phyloP scores from a whole-genome alignment of 345 rosid genomes.

The Gossypium raimondii region DNA sequence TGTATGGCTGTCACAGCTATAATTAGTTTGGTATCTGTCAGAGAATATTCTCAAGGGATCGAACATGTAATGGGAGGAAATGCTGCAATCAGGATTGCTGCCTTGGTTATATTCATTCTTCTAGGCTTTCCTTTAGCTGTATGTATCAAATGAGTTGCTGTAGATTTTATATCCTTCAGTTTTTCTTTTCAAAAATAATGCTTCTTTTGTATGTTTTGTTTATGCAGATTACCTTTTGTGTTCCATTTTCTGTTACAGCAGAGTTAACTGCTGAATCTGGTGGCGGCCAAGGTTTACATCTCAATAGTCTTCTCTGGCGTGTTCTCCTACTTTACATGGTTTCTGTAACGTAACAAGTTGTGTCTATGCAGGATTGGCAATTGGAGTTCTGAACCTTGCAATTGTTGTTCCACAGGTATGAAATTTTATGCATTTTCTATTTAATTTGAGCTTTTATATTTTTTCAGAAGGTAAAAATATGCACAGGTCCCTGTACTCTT shows the following conservation, averaged over 20 bases:
- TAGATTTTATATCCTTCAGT: neutral
- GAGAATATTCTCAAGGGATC: slow-evolving; percentile 48
- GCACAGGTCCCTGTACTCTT: no score
- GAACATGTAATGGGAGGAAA: slow-evolving; percentile 56
- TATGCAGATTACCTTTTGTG: slow-evolving; percentile 84
- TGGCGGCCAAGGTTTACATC: slow-evolving; percentile 79
- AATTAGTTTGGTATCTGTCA: slow-evolving; percentile 65
- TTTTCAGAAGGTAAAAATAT: no score
- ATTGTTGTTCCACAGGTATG: slow-evolving; percentile 85
- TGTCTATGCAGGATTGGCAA: slow-evolving; percentile 72
- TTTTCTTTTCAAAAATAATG: neutral
- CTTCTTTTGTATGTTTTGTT: neutral
- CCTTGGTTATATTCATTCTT: slow-evolving; percentile 75
- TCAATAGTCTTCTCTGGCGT: slow-evolving; percentile 11
- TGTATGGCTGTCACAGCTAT: slow-evolving; percentile 83
- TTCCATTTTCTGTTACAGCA: slow-evolving; percentile 90
- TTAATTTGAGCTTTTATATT: neutral
- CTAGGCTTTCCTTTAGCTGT: slow-evolving; percentile 97
- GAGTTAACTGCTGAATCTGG: slow-evolving; percentile 94
- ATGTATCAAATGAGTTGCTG: slow-evolving; percentile 31
- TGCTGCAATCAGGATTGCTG: slow-evolving; percentile 59
- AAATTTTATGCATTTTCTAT: neutral
- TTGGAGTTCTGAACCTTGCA: slow-evolving; percentile 93
- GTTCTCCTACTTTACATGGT: neutral
- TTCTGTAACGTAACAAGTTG: neutral